Base-by-base conservation (phyloP, 225 moss, liverwort and hornwort species). In the Polytrichum commune region DNA sequence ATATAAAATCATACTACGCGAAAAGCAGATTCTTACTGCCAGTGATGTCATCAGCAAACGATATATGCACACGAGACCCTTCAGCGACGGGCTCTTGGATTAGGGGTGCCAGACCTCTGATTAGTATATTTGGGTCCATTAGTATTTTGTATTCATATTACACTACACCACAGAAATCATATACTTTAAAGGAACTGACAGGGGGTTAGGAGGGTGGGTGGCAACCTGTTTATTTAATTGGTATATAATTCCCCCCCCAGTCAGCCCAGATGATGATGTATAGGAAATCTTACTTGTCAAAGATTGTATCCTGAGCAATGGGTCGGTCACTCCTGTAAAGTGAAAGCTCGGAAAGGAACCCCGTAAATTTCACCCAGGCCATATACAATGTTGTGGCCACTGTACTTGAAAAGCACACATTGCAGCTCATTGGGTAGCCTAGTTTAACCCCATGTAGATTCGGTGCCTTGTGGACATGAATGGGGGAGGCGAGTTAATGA, bases 51-150 rank as follows among this genome's bases (percentile, higher is more conserved):
- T 46, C 46, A 46, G 16, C 46, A 38, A 46, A 46, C 46, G 3
- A 46, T 46, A 46, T 46, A 35, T 26, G 26, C 9, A 3, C 3
- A 46, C 13, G 23, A 18, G 68, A 68, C 68, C 68, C 68, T 68
- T 68, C 53, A 26, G 27, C 53, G 13, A 28, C 54, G 20, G 54
- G 68, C 68, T 68, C 68, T 29, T 68, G 26, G 26, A 68, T 27
- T 68, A 68, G 54, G 53, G 68, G 26, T 16, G 19, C 28, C 27
- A 6, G 19, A 7, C 8, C 38, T 19, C 19, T 5, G 33, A 33
- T 33, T 8, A 33, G 33, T 33, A 33, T 33, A 33, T 32, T 10
- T 20, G 66, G 66, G 66, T 66, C 66, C 22, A 10, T 22, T 23
- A 24, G 38, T 32, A 35, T 20, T 23, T 66, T 35, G 22, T 20